phyloP scores from a whole-genome alignment of 805 yeast species.

The Yamadazyma olivae region DNA sequence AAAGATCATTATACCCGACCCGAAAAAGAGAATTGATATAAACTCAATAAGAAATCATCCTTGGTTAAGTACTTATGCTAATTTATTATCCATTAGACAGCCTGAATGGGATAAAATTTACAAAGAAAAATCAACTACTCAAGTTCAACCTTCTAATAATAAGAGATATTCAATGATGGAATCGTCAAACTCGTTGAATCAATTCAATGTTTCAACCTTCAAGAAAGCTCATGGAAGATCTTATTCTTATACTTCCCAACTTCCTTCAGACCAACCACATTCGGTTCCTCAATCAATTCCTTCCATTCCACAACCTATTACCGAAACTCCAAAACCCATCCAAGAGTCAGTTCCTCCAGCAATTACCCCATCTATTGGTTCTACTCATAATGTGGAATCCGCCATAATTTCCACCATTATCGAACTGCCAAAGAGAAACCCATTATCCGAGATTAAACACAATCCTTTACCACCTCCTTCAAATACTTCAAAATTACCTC shows the following conservation, averaged over 20 bases:
- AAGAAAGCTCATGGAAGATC: slow-evolving; percentile 28
- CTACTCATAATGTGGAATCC: not conserved
- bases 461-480: slow-evolving; percentile 1
- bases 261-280: slow-evolving; percentile 1
- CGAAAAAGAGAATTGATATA: slow-evolving; percentile 67
- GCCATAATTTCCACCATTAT: slow-evolving; percentile 10
- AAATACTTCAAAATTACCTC: slow-evolving; percentile 33
- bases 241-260: slow-evolving; percentile 18
- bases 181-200: slow-evolving; percentile 34
- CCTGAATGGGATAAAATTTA: slow-evolving; percentile 80
- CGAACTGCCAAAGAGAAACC: slow-evolving; percentile 16
- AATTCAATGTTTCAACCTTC: slow-evolving; percentile 18
- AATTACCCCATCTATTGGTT: not conserved
- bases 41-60: slow-evolving; percentile 74
- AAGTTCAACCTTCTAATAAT: slow-evolving; percentile 15
- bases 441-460: slow-evolving; percentile 10
- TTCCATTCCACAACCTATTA: not conserved
- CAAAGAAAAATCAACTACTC: slow-evolving; percentile 20
- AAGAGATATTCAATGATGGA: slow-evolving; percentile 47
- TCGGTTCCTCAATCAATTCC: not conserved
- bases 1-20: slow-evolving; percentile 81
- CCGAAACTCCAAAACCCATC: not conserved
- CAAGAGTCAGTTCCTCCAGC: not conserved
- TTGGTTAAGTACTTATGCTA: slow-evolving; percentile 85
- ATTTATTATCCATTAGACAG: slow-evolving; percentile 80